phyloP scores from a whole-genome alignment of 805 yeast genomes.

The baker's yeast (Saccharomyces cerevisiae) region DNA sequence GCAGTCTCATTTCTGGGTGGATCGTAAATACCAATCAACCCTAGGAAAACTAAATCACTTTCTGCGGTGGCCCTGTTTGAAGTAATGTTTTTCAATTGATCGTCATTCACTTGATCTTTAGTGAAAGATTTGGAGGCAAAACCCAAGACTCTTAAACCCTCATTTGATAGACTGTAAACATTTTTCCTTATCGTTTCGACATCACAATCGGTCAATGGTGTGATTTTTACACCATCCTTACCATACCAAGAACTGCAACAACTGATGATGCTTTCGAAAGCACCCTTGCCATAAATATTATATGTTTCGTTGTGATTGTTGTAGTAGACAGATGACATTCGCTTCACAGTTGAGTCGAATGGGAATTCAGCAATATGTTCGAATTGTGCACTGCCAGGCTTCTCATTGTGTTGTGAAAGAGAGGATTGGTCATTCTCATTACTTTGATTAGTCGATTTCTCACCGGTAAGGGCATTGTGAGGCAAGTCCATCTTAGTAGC shows the following conservation, averaged over 20 bases:
- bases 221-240: slow-evolving; percentile 40
- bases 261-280: slow-evolving; percentile 63
- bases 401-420: slow-evolving; percentile 58
- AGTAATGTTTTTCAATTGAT: slow-evolving; percentile 18
- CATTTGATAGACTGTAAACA: slow-evolving; percentile 60
- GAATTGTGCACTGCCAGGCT: slow-evolving; percentile 35
- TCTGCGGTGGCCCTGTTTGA: slow-evolving; percentile 38
- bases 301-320: slow-evolving; percentile 47
- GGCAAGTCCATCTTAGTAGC: slow-evolving; percentile 48
- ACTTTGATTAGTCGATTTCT: slow-evolving; percentile 6
- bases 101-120: slow-evolving; percentile 31
- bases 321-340: slow-evolving; percentile 70
- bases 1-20: slow-evolving; percentile 90
- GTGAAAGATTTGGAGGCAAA: slow-evolving; percentile 43
- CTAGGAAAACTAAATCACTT: slow-evolving; percentile 61
- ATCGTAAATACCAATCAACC: slow-evolving; percentile 90
- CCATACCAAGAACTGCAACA: slow-evolving; percentile 54
- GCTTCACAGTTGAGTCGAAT: slow-evolving; percentile 76
- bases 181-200: slow-evolving; percentile 41
- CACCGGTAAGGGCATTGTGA: slow-evolving; percentile 38
- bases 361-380: slow-evolving; percentile 69
- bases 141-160: slow-evolving; percentile 81
- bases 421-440: slow-evolving; percentile 30
- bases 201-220: slow-evolving; percentile 45
- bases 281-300: slow-evolving; percentile 78